These are phyloP conservation scores for Diaporthe velutina DNA, from an alignment of 2,329 filamentous ascomycete species.

Conservation along the genomic window DNA sequence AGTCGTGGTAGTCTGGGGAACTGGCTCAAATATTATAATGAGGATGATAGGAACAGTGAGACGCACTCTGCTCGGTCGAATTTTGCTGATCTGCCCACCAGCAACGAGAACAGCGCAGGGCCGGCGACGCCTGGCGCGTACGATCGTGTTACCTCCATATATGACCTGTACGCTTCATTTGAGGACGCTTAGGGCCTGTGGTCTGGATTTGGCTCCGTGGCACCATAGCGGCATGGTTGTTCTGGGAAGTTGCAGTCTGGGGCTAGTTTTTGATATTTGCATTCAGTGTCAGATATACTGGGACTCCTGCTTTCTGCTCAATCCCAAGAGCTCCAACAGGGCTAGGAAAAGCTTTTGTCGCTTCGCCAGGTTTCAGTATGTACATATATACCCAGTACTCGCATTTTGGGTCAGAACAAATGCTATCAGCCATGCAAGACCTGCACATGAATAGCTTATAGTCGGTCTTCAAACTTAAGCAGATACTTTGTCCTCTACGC, in stretches of 20 bases:
- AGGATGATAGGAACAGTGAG: slow-evolving; percentile 9
- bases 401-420: not conserved
- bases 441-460: not conserved
- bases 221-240: not conserved
- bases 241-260: not conserved
- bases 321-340: no score
- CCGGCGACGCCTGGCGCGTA: slow-evolving; percentile 22
- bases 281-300: not conserved
- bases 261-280: not conserved
- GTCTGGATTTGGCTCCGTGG: not conserved
- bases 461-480: no score
- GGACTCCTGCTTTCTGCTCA: not conserved
- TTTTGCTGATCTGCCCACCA: not conserved
- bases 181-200: not conserved
- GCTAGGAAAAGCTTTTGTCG: not conserved
- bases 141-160: slow-evolving; percentile 36
- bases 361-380: not conserved
- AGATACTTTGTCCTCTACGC: not conserved
- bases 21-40: slow-evolving; percentile 33
- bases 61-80: not conserved
- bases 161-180: slow-evolving; percentile 33
- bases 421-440: not conserved
- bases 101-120: not conserved
- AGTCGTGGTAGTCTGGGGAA: slow-evolving; percentile 20
- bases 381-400: not conserved